Percentiles rank a stretch among this genome's conserved stretches.
These are phyloP conservation scores for Tuber calosporum DNA, from an alignment of 495 filamentous ascomycete species.

Conservation along the genomic window DNA sequence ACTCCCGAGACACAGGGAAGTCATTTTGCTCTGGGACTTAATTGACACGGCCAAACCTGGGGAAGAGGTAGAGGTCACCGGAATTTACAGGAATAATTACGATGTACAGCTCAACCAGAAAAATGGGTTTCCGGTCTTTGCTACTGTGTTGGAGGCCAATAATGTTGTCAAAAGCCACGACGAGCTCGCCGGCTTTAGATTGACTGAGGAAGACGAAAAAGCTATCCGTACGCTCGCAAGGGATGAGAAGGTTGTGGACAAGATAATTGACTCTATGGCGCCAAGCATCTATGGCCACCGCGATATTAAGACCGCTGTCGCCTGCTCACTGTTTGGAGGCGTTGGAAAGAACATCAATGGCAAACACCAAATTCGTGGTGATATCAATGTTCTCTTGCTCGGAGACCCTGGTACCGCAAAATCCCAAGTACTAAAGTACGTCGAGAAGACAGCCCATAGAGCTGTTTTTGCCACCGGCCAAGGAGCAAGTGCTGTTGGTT, in stretches of 20 bases:
- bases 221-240: conserved; percentile 76
- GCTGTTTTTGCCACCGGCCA: conserved; percentile 97
- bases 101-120: conserved; percentile 96
- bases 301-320: conserved; percentile 96
- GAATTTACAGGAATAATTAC: conserved; percentile 97
- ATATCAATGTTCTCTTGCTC: conserved; percentile 95
- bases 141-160: conserved; percentile 95
- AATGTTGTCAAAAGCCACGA: conserved; percentile 95
- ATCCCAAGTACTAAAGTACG: conserved; percentile 86
- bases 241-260: conserved; percentile 89
- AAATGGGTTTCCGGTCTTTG: conserved; percentile 98
- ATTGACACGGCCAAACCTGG: conserved; percentile 96
- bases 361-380: conserved; percentile 83
- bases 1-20: conserved; percentile 88
- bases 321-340: conserved; percentile 89
- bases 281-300: conserved; percentile 95
- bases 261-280: conserved; percentile 88
- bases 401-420: conserved; percentile 96
- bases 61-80: conserved; percentile 94
- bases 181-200: conserved; percentile 90
- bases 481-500: conserved; percentile 93
- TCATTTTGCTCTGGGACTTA: conserved; percentile 92
- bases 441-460: conserved; percentile 94
- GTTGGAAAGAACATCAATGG: conserved; percentile 85
- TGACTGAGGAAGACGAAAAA: conserved; percentile 93